Percentiles rank a stretch among this genome's conserved stretches.
phyloP scores from a whole-genome alignment of 2,329 filamentous ascomycete species.

The Scleromitrula shiraiana region DNA sequence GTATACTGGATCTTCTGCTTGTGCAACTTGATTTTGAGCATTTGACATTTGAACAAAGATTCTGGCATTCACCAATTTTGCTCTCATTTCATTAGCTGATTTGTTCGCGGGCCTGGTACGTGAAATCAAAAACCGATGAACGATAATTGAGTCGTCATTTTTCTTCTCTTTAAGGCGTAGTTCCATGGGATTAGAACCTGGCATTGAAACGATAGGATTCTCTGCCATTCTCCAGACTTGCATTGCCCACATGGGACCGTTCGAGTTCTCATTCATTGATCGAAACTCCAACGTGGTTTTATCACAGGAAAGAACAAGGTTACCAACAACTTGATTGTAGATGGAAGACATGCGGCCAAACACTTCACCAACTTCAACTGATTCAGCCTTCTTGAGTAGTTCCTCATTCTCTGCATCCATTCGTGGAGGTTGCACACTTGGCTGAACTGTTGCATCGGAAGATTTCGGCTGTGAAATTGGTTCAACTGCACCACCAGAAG shows the following conservation, averaged over 20 bases:
- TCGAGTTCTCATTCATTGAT: slow-evolving; percentile 8
- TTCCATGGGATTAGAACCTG: slow-evolving; percentile 27
- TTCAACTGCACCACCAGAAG: neutral
- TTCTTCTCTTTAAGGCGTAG: slow-evolving; percentile 18
- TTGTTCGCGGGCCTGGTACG: slow-evolving; percentile 10
- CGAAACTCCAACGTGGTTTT: slow-evolving; percentile 20
- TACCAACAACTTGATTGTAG: slow-evolving; percentile 20
- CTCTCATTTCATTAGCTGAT: slow-evolving; percentile 21
- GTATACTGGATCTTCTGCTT: slow-evolving; percentile 11
- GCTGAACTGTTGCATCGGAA: neutral
- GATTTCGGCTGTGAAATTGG: neutral
- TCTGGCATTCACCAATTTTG: slow-evolving; percentile 23
- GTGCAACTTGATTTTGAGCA: neutral
- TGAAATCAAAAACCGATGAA: slow-evolving; percentile 23
- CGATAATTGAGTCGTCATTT: slow-evolving; percentile 8
- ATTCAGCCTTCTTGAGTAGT: slow-evolving; percentile 10
- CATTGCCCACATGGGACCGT: slow-evolving; percentile 14
- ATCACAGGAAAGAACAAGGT: slow-evolving; percentile 23
- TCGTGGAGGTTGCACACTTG: neutral
- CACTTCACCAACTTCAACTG: slow-evolving; percentile 12
- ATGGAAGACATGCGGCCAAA: slow-evolving; percentile 17
- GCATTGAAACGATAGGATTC: slow-evolving; percentile 22
- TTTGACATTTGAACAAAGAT: slow-evolving; percentile 15
- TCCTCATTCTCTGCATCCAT: neutral
- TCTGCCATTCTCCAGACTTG: slow-evolving; percentile 17